Evolutionary conservation across 768 basidiomycete genomes (phyloP).

Genomic region (Rhodocollybia butyracea): DNA sequence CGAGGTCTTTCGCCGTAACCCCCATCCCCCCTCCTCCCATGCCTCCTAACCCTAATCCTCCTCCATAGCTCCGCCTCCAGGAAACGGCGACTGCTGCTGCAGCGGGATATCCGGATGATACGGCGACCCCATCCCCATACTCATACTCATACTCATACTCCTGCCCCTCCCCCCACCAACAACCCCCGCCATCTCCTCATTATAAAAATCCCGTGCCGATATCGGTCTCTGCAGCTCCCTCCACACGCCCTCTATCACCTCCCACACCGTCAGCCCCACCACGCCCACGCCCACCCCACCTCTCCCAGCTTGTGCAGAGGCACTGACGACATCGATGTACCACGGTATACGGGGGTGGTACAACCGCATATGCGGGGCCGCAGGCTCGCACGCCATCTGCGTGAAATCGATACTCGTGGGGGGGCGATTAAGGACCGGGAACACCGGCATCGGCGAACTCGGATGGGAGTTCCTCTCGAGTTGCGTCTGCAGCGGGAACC

Average conservation of each 20-base stretch:
- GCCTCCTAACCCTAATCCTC: too few species aligned
- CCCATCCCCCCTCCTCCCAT: too few species aligned
- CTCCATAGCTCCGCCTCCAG: too few species aligned
- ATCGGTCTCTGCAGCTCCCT: slow-evolving; percentile 43
- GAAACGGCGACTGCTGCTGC: background rate
- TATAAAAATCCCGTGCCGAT: slow-evolving; percentile 52
- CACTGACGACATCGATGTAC: slow-evolving; percentile 57
- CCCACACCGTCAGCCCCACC: slow-evolving; percentile 42
- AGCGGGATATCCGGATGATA: background rate
- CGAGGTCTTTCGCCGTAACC: slow-evolving; percentile 40
- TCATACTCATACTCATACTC: background rate
- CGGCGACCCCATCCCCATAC: background rate
- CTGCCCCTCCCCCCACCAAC: background rate
- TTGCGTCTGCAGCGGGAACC: slow-evolving; percentile 29
- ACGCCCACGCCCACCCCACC: slow-evolving; percentile 6
- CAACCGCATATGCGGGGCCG: slow-evolving; percentile 48
- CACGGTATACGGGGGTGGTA: slow-evolving; percentile 59
- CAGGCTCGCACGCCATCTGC: slow-evolving; percentile 51
- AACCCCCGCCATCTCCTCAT: slow-evolving; percentile 33
- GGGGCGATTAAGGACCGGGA: slow-evolving; percentile 41
- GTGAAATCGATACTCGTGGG: slow-evolving; percentile 48
- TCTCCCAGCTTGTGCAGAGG: slow-evolving; percentile 44
- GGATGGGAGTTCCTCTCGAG: slow-evolving; percentile 22
- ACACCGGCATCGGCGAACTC: slow-evolving; percentile 12
- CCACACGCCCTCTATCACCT: slow-evolving; percentile 49